Percentiles rank a stretch among this genome's conserved stretches.
phyloP scores from a whole-genome alignment of 805 yeast genomes.

The Torulaspora maleeae region DNA sequence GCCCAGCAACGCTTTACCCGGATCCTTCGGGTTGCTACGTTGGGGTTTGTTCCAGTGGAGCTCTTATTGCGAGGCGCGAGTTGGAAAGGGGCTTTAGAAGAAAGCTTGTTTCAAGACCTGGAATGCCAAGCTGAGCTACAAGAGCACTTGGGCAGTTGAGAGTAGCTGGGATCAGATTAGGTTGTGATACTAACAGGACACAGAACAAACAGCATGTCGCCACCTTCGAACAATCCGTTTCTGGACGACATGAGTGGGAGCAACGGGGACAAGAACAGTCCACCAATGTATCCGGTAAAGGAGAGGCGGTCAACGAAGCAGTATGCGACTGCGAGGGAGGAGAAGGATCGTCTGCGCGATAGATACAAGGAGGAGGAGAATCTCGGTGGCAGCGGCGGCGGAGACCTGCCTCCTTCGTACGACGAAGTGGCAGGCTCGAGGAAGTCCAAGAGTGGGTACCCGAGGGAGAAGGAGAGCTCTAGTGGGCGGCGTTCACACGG shows the following conservation, averaged over 20 bases:
- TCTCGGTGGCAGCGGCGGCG: constrained; percentile 15
- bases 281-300: constrained; percentile 8
- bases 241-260: constrained; percentile 29
- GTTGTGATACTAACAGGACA: constrained; percentile 9
- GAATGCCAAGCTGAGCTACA: neutral
- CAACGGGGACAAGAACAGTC: constrained; percentile 14
- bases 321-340: constrained; percentile 37
- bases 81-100: constrained; percentile 1
- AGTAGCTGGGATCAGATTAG: neutral
- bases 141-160: neutral
- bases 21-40: neutral
- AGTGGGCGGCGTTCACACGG: constrained; percentile 11
- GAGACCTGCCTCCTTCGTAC: constrained; percentile 57
- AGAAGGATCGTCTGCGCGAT: constrained; percentile 32
- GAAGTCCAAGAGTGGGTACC: constrained; percentile 43
- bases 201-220: constrained; percentile 18
- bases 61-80: constrained; percentile 1
- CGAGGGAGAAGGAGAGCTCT: constrained; percentile 45
- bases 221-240: constrained; percentile 34
- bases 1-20: neutral
- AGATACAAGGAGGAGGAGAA: constrained; percentile 30
- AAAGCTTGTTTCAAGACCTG: constrained; percentile 4
- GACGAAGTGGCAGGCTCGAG: constrained; percentile 62
- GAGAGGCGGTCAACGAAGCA: constrained; percentile 17
- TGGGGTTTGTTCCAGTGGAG: neutral